Evolutionary conservation across 805 yeast species (phyloP), one percentile per base, ranked within the genome.

Genomic region (Wickerhamomyces strasburgensis): DNA sequence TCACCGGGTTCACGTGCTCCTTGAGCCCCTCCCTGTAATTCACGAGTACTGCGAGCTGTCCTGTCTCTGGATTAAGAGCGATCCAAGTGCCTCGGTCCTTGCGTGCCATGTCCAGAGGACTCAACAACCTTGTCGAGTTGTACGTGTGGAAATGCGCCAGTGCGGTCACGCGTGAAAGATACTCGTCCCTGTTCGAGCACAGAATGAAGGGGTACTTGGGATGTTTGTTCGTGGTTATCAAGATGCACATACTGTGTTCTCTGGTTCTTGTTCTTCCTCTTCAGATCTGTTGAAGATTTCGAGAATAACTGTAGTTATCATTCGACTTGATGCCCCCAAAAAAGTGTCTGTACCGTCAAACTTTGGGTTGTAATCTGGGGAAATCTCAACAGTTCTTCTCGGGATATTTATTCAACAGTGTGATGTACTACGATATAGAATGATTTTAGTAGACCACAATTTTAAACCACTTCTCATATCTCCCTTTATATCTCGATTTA

Each of bases 71-170:
- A 28, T 76, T 69, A 2, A 83, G 70, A 0, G 95, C 97, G 2
- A 86, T 75, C 98, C 98, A 93, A 0, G 97, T 85, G 1, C 98
- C 97, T 44, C 76, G 85, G 38, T 78, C 88, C 2, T 67, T 60
- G 25, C 88, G 59, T 1, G 80, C 86, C 49, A 84, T 57, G 56
- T 90, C 97, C 27, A 70, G 61, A 0, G 97, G 97, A 6, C 83
- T 72, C 9, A 86, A 54, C 1, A 82, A 61, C 33, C 11, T 37
- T 19, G 46, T 47, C 21, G 47, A 31, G 25, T 60, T 57, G 34
- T 64, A 60, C 42, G 60, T 38, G 40, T 65, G 58, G 37, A 66
- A 46, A 35, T 55, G 50, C 27, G 90, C 80, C n/a, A 57, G 53
- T 36, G 72, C 68, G 0, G 98, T 90, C 2, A 80, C 78, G 34